Conservation (phyloP, 2,329 filamentous ascomycete genomes). For the Phialophora chinensis region DNA sequence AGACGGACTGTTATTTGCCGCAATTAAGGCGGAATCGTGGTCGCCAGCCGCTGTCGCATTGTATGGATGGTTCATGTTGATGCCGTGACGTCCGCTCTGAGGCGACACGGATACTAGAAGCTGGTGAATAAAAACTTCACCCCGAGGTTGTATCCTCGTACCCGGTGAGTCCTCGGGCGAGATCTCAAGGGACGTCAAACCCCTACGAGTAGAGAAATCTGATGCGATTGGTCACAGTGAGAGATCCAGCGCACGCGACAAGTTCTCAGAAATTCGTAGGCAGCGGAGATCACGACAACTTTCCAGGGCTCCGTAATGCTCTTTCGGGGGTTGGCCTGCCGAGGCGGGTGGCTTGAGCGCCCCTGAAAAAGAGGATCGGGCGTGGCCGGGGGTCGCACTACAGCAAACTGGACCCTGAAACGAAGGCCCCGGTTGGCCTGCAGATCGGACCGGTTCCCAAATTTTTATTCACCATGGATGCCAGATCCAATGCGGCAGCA, state of each 20-base stretch:
- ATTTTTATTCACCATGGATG: conserved; percentile 11
- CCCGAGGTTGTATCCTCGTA: too few relatives aligned
- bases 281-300: background rate
- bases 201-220: too few relatives aligned
- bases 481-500: background rate
- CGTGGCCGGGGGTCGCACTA: conserved; percentile 6
- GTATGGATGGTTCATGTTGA: too few relatives aligned
- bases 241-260: background rate
- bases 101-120: too few relatives aligned
- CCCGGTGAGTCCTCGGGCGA: too few relatives aligned
- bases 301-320: background rate
- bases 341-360: conserved; percentile 9
- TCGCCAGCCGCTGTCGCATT: too few relatives aligned
- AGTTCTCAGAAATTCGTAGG: conserved; percentile 20
- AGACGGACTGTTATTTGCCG: too few relatives aligned
- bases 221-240: too few relatives aligned
- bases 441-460: conserved; percentile 15
- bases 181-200: too few relatives aligned
- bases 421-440: conserved; percentile 11
- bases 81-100: too few relatives aligned
- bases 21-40: too few relatives aligned
- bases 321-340: background rate
- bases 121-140: too few relatives aligned
- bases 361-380: conserved; percentile 1
- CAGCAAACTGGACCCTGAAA: conserved; percentile 11